These are phyloP conservation scores for Leishmania amazonensis DNA, from an alignment of 208 protist genomes.

Conservation along the genomic window DNA sequence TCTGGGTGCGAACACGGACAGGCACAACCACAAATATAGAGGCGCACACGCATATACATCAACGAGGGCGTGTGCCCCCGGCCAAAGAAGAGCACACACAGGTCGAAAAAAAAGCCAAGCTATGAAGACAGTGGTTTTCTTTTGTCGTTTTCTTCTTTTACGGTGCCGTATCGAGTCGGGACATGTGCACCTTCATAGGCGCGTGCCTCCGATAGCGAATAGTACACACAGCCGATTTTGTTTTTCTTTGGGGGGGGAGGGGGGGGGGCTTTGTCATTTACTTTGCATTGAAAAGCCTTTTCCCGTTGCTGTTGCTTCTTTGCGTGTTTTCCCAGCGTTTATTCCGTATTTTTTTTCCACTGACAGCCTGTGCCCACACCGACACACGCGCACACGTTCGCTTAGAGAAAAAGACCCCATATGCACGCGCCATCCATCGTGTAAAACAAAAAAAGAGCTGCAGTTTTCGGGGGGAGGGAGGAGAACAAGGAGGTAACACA, in stretches of 20 bases:
- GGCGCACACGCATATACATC: background rate
- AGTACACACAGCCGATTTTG: background rate
- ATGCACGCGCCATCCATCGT: background rate
- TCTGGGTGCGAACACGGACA: background rate
- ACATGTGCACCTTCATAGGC: background rate
- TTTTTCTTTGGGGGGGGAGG: no score
- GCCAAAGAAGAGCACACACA: background rate
- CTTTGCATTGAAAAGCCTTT: background rate
- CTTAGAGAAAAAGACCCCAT: background rate
- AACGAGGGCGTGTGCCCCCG: background rate
- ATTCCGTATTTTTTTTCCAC: background rate
- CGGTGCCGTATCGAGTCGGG: background rate
- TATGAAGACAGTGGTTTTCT: background rate
- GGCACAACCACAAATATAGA: background rate
- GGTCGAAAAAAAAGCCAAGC: background rate
- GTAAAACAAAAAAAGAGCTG: background rate
- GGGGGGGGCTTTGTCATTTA: background rate
- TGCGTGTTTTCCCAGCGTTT: background rate
- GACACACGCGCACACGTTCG: background rate
- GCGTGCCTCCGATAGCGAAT: background rate
- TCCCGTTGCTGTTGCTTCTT: background rate
- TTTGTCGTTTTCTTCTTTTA: background rate
- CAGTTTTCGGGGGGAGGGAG: background rate
- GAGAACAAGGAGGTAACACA: background rate
- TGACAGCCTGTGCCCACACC: background rate